These are phyloP conservation scores for Erodium moschatum DNA, from an alignment of 441 rosid species.

Conservation along the genomic window DNA sequence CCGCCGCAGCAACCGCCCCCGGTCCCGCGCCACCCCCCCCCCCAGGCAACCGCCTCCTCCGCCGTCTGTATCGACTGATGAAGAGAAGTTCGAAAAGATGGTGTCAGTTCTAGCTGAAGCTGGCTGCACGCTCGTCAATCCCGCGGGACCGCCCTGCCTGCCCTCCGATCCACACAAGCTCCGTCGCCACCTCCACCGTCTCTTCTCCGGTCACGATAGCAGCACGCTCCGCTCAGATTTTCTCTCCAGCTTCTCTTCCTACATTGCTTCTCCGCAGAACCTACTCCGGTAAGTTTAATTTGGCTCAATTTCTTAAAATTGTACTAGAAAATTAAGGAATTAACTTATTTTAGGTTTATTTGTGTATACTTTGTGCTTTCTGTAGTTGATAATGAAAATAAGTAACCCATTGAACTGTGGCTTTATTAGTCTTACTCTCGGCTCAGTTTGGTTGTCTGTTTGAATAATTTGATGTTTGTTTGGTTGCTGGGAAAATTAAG, in stretches of 20 bases:
- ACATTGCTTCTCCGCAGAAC: conserved; percentile 44
- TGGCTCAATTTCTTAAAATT: neutral
- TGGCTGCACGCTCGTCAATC: conserved; percentile 60
- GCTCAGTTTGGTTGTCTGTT: neutral
- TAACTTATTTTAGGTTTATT: conserved; percentile 1
- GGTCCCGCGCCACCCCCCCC: too few species aligned
- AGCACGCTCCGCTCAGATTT: conserved; percentile 40
- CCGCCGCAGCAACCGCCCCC: neutral
- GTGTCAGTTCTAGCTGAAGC: conserved; percentile 58
- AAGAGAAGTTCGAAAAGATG: conserved; percentile 17
- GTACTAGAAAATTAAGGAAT: neutral
- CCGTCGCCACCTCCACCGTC: conserved; percentile 52
- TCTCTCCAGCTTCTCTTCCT: conserved; percentile 44
- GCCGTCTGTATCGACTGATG: neutral
- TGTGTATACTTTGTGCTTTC: neutral
- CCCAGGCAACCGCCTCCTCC: neutral
- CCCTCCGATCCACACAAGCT: conserved; percentile 54
- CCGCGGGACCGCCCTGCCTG: conserved; percentile 55
- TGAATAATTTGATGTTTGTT: neutral
- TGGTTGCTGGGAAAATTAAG: conserved; percentile 5
- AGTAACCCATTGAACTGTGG: neutral
- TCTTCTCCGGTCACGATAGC: conserved; percentile 27
- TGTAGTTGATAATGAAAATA: neutral
- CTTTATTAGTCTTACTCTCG: neutral
- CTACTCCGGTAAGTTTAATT: conserved; percentile 40